These are phyloP conservation scores for Xerocomellus chrysenteron DNA, from an alignment of 768 basidiomycete species.

Conservation along the genomic window DNA sequence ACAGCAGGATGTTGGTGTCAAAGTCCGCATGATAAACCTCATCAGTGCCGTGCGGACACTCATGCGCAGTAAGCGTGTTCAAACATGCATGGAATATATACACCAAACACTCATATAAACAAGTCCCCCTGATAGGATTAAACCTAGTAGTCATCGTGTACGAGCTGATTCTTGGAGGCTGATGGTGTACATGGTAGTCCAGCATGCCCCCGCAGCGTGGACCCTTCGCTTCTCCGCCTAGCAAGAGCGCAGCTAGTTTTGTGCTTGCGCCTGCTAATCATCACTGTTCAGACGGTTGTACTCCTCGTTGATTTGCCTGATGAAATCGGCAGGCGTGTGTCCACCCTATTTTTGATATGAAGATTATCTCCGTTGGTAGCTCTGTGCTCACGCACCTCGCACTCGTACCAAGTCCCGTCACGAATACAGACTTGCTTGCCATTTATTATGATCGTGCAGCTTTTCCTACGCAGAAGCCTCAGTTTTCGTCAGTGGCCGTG, in stretches of 20 bases:
- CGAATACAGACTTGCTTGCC: conserved; percentile 67
- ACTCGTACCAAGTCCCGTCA: conserved; percentile 76
- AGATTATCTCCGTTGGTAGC: conserved; percentile 23
- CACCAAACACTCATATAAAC: conserved; percentile 19
- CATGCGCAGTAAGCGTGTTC: conserved; percentile 83
- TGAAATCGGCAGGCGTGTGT: conserved; percentile 72
- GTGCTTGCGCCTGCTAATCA: conserved; percentile 21
- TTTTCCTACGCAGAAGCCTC: conserved; percentile 51
- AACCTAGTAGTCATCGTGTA: conserved; percentile 88
- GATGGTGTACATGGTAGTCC: conserved; percentile 22
- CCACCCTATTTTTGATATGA: conserved; percentile 54
- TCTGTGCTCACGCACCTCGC: conserved; percentile 54
- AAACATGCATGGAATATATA: conserved; percentile 10
- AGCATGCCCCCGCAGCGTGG: conserved; percentile 14
- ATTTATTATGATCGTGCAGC: conserved; percentile 84
- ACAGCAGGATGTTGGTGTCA: conserved; percentile 66
- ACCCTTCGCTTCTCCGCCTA: conserved; percentile 15
- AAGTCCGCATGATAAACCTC: conserved; percentile 85
- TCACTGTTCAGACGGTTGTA: conserved; percentile 60
- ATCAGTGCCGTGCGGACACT: conserved; percentile 94
- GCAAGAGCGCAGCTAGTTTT: conserved; percentile 3
- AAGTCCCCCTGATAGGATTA: conserved; percentile 88
- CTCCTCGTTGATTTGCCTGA: conserved; percentile 71
- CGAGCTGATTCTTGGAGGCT: conserved; percentile 70
- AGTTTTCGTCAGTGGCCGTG: conserved; percentile 5